Percentiles rank a stretch among this genome's conserved stretches.
phyloP scores from a whole-genome alignment of 2,329 filamentous ascomycete genomes.

The Beauveria rudraprayagi region DNA sequence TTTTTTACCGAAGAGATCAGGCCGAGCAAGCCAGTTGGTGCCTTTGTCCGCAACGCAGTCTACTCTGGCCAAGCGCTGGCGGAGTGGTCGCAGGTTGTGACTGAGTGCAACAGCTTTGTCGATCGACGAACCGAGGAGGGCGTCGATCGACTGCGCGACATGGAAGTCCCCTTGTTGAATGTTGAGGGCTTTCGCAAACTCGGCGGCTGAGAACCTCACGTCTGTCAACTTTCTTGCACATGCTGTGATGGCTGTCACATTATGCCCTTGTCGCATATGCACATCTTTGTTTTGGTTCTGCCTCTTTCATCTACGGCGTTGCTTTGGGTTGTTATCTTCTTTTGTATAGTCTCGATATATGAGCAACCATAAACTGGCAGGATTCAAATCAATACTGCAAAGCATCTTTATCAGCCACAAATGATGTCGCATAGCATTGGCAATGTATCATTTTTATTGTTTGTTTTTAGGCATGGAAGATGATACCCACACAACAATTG shows the following conservation, averaged over 20 bases:
- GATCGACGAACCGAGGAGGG: slow-evolving; percentile 69
- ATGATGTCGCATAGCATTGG: not conserved
- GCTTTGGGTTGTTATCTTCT: not conserved
- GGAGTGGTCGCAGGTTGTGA: slow-evolving; percentile 68
- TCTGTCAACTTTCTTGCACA: not conserved
- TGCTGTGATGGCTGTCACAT: not conserved
- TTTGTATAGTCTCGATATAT: slow-evolving; percentile 6
- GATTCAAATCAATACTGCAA: not conserved
- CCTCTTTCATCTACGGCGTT: not conserved
- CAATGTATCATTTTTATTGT: not conserved
- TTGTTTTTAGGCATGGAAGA: not conserved
- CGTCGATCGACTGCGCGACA: slow-evolving; percentile 53
- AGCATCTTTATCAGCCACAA: not conserved
- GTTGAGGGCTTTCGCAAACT: slow-evolving; percentile 35
- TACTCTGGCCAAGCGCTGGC: slow-evolving; percentile 68
- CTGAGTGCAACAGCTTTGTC: slow-evolving; percentile 75
- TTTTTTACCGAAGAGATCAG: slow-evolving; percentile 20
- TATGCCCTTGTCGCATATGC: not conserved
- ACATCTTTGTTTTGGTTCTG: not conserved
- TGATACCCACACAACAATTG: slow-evolving; percentile 1
- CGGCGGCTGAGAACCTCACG: slow-evolving; percentile 19
- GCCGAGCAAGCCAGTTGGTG: slow-evolving; percentile 38
- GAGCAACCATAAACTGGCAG: not conserved
- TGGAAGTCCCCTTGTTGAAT: slow-evolving; percentile 47
- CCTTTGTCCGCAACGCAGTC: slow-evolving; percentile 39